Evolutionary conservation across 345 rosid species (phyloP).

Genomic region (Dimocarpus longan): DNA sequence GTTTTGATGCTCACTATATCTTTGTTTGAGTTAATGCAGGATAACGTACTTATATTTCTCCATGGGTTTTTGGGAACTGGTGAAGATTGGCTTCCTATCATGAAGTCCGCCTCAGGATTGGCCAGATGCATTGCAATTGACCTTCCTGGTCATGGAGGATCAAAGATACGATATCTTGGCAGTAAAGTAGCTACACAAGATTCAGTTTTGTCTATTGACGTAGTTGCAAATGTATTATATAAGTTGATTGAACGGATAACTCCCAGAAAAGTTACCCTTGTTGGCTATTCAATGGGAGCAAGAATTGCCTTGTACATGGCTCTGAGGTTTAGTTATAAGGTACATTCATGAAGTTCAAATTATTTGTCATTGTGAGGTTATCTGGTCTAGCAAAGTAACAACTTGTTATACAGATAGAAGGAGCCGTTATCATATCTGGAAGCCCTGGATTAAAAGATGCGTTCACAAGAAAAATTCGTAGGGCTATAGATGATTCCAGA

Average conservation of each 20-base stretch:
- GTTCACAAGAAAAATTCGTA: conserved; percentile 60
- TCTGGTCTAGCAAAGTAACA: conserved; percentile 12
- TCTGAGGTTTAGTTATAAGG: conserved; percentile 61
- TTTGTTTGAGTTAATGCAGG: conserved; percentile 42
- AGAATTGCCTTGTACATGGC: conserved; percentile 88
- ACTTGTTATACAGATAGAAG: conserved; percentile 49
- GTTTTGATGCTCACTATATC: background rate
- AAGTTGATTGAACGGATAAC: conserved; percentile 53
- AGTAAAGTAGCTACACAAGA: conserved; percentile 28
- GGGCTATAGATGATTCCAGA: conserved; percentile 72
- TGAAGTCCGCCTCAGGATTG: conserved; percentile 72
- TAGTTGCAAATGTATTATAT: conserved; percentile 44
- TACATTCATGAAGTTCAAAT: conserved; percentile 23
- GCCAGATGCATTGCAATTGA: conserved; percentile 85
- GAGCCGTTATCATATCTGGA: conserved; percentile 83
- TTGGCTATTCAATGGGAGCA: conserved; percentile 96
- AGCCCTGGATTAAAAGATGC: conserved; percentile 73
- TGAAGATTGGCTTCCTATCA: conserved; percentile 88
- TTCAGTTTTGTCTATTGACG: conserved; percentile 59
- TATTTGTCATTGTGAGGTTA: conserved; percentile 1
- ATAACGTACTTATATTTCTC: conserved; percentile 60
- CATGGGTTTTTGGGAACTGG: conserved; percentile 94
- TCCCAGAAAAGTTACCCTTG: conserved; percentile 59
- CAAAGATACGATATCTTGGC: conserved; percentile 41
- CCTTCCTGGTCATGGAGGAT: conserved; percentile 89